phyloP scores from a whole-genome alignment of 768 basidiomycete species.

The Sporobolomyces roseus region DNA sequence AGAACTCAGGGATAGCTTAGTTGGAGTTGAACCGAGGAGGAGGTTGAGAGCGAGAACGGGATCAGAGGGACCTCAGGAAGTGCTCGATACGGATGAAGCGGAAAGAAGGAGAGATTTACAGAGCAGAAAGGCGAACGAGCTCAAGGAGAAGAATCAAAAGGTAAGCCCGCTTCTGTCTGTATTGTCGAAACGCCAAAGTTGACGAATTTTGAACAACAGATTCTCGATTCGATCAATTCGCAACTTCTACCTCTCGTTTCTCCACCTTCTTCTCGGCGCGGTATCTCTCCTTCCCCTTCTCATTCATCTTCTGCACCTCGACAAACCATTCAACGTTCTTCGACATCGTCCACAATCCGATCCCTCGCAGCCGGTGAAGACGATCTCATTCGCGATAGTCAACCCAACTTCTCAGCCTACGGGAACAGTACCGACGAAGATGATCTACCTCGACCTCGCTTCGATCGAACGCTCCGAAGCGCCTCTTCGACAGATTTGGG shows the following conservation, averaged over 20 bases:
- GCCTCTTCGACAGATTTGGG: not conserved
- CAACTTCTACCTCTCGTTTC: not conserved
- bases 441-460: not conserved
- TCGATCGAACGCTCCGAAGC: not conserved
- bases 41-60: slow-evolving; percentile 17
- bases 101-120: not conserved
- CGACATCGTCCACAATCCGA: slow-evolving; percentile 25
- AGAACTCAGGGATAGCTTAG: not conserved
- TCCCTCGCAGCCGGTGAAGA: slow-evolving; percentile 1
- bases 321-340: slow-evolving; percentile 15
- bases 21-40: not conserved
- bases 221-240: slow-evolving; percentile 34
- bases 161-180: not conserved
- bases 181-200: too few species aligned
- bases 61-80: not conserved
- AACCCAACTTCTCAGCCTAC: not conserved
- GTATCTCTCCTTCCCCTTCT: not conserved
- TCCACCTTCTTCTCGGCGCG: not conserved
- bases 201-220: not conserved
- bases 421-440: slow-evolving; percentile 4
- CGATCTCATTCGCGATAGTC: not conserved
- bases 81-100: too few species aligned
- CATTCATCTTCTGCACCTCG: not conserved
- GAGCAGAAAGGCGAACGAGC: not conserved
- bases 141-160: slow-evolving; percentile 27